Base-by-base conservation (phyloP, 2,329 filamentous ascomycete species). In the Microdochium nivale region DNA sequence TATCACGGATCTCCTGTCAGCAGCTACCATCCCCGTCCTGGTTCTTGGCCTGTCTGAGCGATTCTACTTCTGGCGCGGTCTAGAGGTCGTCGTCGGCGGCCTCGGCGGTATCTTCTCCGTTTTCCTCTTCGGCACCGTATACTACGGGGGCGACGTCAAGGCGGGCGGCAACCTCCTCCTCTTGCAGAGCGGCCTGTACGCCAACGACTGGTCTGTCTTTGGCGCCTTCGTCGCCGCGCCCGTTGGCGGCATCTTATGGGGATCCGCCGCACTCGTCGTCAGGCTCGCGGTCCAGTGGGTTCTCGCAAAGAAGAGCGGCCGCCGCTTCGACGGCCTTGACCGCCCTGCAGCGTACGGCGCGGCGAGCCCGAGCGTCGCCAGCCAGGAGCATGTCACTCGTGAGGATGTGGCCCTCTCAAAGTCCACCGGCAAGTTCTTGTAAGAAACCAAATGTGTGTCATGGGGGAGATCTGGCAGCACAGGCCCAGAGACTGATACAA, bases 141-240 rank as follows among this genome's bases (percentile, higher is more conserved):
- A 91, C 72, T 94, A 91, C 72, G 91, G 87, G 63, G 86, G 84
- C 47, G 77, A 83, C 61, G 83, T 80, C 1, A 64, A 74, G 50
- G 62, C 75, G 7, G 88, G 86, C 4, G 84, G 77, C 1, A 75
- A 84, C 53, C 78, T 94, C 51, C 77, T 94, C 49, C 72, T 92
- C 25, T 70, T 94, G 13, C 77, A 88, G 63, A 75, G 84, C 57
- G 88, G 88, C 0, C 73, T 94, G 21, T 94, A 91, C 66, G 80
- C 75, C 1, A 76, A 83, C 48, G 88, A 92, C 65, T 94, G 89
- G 89, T 86, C 82, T 55, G 86, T 80, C 1, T 94, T 94, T 66
- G 88, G 88, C 59, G 87, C 88, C 3, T 94, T 92, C 60, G 84
- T 92, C 3, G 87, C 86, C 10, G 88, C 88, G 0, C 88, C 88